Conservation (phyloP, 2,329 filamentous ascomycete species). For the Penicillium expansum region DNA sequence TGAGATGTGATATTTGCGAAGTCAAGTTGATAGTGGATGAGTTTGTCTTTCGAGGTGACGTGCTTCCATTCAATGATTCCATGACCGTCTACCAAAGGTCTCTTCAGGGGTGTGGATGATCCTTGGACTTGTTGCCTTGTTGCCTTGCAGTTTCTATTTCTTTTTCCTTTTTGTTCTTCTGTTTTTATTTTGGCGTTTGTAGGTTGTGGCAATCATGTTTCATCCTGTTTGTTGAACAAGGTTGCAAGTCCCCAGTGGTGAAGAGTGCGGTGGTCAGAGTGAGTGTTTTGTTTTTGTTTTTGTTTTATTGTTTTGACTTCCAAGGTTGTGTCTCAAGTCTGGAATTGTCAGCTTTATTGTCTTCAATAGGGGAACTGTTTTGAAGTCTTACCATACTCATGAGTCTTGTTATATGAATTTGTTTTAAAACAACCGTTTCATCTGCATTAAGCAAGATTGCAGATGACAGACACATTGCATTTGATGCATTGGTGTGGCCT, state of each 20-base stretch:
- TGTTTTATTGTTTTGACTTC: background rate
- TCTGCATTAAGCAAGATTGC: background rate
- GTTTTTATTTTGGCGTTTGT: background rate
- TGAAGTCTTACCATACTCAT: background rate
- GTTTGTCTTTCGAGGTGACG: background rate
- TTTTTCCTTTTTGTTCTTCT: background rate
- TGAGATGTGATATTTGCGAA: background rate
- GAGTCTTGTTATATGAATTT: background rate
- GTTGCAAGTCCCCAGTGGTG: background rate
- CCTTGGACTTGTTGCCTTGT: background rate
- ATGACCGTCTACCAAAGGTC: background rate
- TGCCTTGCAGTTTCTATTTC: background rate
- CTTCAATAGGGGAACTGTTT: background rate
- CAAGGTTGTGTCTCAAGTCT: no score
- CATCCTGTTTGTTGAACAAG: background rate
- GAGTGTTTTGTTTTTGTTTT: no score
- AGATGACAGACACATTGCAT: background rate
- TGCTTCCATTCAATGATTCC: background rate
- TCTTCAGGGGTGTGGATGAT: background rate
- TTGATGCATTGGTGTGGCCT: background rate
- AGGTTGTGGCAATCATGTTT: background rate
- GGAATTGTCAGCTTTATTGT: background rate
- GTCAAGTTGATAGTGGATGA: background rate
- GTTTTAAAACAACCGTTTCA: no score
- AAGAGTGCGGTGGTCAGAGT: background rate